phyloP scores from a whole-genome alignment of 225 moss, liverwort and hornwort genomes.

The Bryoerythrophyllum caledonicum region DNA sequence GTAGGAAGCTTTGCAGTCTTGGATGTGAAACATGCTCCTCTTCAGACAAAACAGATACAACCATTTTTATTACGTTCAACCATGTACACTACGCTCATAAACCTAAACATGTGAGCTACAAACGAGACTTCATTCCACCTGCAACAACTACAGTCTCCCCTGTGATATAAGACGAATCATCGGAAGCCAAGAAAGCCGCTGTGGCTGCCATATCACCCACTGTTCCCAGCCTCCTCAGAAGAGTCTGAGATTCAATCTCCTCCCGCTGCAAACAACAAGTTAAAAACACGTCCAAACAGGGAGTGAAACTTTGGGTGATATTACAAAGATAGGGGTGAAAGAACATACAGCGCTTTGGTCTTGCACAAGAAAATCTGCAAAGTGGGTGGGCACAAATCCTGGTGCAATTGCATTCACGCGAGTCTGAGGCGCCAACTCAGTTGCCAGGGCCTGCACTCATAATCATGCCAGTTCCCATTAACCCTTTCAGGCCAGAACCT shows the following conservation, averaged over 20 bases:
- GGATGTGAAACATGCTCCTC: too few relatives aligned
- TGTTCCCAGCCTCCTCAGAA: slow-evolving; percentile 72
- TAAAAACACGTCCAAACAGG: too few relatives aligned
- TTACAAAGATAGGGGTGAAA: neutral
- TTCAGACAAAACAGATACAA: too few relatives aligned
- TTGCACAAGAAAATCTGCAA: slow-evolving; percentile 53
- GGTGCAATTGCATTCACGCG: slow-evolving; percentile 93
- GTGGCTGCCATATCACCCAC: slow-evolving; percentile 81
- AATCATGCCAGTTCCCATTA: neutral
- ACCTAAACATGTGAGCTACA: slow-evolving; percentile 37
- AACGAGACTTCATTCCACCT: slow-evolving; percentile 75
- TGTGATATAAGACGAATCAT: slow-evolving; percentile 86
- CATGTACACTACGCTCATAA: neutral
- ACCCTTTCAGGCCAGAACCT: too few relatives aligned
- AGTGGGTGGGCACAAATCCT: slow-evolving; percentile 92
- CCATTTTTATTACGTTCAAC: too few relatives aligned
- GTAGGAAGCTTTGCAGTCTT: neutral
- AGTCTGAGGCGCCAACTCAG: slow-evolving; percentile 77
- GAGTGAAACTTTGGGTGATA: too few relatives aligned
- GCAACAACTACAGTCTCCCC: slow-evolving; percentile 90
- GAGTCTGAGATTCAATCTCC: slow-evolving; percentile 46
- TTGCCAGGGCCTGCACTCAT: slow-evolving; percentile 64
- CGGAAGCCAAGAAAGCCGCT: slow-evolving; percentile 89
- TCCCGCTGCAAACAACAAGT: slow-evolving; percentile 46
- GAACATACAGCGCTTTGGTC: slow-evolving; percentile 49